Percentiles rank a stretch among this genome's conserved stretches.
These are phyloP conservation scores for Podaxis carcinomalis DNA, from an alignment of 768 basidiomycete genomes.

Conservation along the genomic window DNA sequence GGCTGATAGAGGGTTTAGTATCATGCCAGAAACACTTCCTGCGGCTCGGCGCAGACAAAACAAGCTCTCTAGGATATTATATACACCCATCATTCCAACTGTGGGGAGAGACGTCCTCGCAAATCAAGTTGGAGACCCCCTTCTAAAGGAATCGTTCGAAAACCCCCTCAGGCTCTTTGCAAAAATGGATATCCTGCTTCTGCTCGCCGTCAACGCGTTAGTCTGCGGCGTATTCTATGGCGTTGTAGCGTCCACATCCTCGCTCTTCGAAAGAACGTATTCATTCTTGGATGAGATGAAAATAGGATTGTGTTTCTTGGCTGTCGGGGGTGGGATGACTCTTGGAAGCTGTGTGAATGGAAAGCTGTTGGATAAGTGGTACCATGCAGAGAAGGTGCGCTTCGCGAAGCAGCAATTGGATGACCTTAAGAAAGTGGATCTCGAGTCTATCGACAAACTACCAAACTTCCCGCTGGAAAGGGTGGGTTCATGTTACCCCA, in stretches of 20 bases:
- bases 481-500: slow-evolving; percentile 18
- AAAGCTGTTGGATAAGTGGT: slow-evolving; percentile 63
- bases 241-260: slow-evolving; percentile 56
- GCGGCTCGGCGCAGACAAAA: slow-evolving; percentile 50
- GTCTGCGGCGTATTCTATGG: slow-evolving; percentile 56
- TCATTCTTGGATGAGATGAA: slow-evolving; percentile 55
- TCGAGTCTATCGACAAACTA: slow-evolving; percentile 20
- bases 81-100: slow-evolving; percentile 50
- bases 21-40: slow-evolving; percentile 52
- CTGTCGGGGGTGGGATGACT: slow-evolving; percentile 68
- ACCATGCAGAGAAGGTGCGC: slow-evolving; percentile 35
- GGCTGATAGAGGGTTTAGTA: slow-evolving; percentile 29
- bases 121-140: slow-evolving; percentile 13
- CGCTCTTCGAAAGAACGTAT: slow-evolving; percentile 56
- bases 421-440: slow-evolving; percentile 10
- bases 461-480: slow-evolving; percentile 53
- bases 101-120: slow-evolving; percentile 25
- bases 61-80: slow-evolving; percentile 37
- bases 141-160: slow-evolving; percentile 36
- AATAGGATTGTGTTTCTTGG: slow-evolving; percentile 75
- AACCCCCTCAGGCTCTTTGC: slow-evolving; percentile 57
- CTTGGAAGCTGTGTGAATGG: slow-evolving; percentile 57
- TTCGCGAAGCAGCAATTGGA: slow-evolving; percentile 13
- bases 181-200: slow-evolving; percentile 49
- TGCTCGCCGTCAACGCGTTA: slow-evolving; percentile 48